These are phyloP conservation scores for Monosporascus sp. DNA, from an alignment of 2,329 filamentous ascomycete genomes.

Conservation along the genomic window DNA sequence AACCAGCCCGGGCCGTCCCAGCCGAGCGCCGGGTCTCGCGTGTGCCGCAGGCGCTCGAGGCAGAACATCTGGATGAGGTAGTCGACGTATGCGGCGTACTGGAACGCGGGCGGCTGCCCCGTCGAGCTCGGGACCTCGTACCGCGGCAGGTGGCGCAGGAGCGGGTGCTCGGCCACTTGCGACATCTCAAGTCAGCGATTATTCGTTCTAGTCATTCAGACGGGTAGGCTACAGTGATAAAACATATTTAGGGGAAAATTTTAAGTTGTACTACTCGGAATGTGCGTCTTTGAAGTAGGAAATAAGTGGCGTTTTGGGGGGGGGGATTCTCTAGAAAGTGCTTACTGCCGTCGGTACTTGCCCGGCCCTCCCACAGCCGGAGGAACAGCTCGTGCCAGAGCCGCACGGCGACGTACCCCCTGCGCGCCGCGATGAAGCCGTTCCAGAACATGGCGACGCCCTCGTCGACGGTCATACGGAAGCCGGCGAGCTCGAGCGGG, in stretches of 20 bases:
- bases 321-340: too few species aligned
- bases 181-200: too few species aligned
- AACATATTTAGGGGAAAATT: too few species aligned
- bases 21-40: background rate
- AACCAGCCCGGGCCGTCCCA: background rate
- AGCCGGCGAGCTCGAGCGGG: slow-evolving; percentile 10
- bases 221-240: too few species aligned
- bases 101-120: background rate
- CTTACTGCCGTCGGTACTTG: too few species aligned
- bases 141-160: background rate
- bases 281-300: too few species aligned
- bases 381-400: slow-evolving; percentile 21
- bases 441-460: slow-evolving; percentile 14
- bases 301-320: too few species aligned
- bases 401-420: slow-evolving; percentile 27
- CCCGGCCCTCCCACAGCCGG: slow-evolving; percentile 12
- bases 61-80: slow-evolving; percentile 1
- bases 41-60: background rate
- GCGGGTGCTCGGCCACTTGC: background rate
- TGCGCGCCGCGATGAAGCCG: slow-evolving; percentile 27
- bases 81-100: background rate
- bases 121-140: background rate
- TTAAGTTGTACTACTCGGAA: too few species aligned
- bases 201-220: too few species aligned
- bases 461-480: slow-evolving; percentile 13